Evolutionary conservation across 2,329 filamentous ascomycete species (phyloP), one percentile per base, ranked within the genome.

Genomic region (Aspergillus aculeatinus): DNA sequence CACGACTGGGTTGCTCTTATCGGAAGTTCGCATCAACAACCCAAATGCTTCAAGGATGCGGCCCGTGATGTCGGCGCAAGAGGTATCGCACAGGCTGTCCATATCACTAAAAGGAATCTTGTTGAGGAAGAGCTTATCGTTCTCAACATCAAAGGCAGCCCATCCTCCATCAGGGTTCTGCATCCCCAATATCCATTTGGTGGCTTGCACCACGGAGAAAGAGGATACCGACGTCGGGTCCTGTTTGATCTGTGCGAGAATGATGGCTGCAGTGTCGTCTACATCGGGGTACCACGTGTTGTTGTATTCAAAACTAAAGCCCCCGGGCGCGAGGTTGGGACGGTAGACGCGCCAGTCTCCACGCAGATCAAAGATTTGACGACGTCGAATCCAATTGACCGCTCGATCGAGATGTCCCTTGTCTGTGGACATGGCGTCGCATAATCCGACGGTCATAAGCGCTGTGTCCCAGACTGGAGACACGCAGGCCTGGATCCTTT

Each of bases 151-250:
- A 50, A 77, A 77, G 5, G 70, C 71, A 2, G 57, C 74, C 74
- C 73, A 77, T 0, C 75, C 75, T 33, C 74, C 74, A 55, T 77
- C 75, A 1, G 44, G n/a, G 57, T 74, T 74, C 48, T 77, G 74
- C 73, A 77, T 77, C 2, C 71, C 72, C 1, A 73, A 55, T 4
- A 75, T 63, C 73, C 74, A 76, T 4, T 60, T 58, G 0, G 58
- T 42, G 4, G 70, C 68, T 3, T 23, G 21, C 3, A 62, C 12
- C 1, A 70, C 59, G 5, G 42, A 52, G 14, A 7, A 14, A 0
- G 65, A 63, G 4, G 12, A 7, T 4, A 47, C n/a, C 2, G 53
- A 60, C 3, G 21, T 7, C 0, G 63, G 48, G 25, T 71, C 61
- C 9, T 72, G 64, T 33, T 68, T 70, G 1, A 74, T 33, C 3